These are phyloP conservation scores for Podospora anserina DNA, from an alignment of 495 filamentous ascomycete species.

Conservation along the genomic window DNA sequence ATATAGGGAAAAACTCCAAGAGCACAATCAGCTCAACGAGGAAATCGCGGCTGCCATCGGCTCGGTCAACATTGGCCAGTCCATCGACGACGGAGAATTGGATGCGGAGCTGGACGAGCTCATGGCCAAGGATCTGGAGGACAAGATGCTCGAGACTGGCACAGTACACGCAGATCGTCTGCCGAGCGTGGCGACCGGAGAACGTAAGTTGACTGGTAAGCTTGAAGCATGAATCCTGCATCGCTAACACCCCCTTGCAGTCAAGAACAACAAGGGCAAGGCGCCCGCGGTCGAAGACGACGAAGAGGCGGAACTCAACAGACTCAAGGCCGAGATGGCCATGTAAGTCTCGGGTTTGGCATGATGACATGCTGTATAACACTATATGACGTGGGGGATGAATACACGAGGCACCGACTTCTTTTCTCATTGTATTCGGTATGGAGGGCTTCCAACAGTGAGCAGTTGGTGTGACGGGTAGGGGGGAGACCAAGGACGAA, in stretches of 20 bases:
- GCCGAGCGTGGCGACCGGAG: conserved; percentile 67
- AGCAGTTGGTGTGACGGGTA: not conserved
- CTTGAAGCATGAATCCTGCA: not conserved
- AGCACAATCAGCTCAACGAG: conserved; percentile 87
- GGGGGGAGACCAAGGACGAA: not conserved
- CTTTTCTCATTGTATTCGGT: not conserved
- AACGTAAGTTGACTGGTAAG: conserved; percentile 60
- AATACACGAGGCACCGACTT: conserved; percentile 1
- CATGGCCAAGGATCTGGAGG: conserved; percentile 83
- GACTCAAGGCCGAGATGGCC: conserved; percentile 95
- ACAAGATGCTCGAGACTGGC: conserved; percentile 89
- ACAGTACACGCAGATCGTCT: conserved; percentile 65
- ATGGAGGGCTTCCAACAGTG: not conserved
- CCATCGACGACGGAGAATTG: conserved; percentile 82
- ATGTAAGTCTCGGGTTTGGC: conserved; percentile 56
- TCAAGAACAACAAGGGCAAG: conserved; percentile 64
- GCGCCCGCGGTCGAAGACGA: conserved; percentile 69
- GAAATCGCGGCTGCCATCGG: conserved; percentile 88
- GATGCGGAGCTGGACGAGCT: conserved; percentile 72
- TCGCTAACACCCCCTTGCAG: conserved; percentile 39
- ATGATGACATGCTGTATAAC: conserved; percentile 1
- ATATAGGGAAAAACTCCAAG: conserved; percentile 81
- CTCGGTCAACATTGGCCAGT: conserved; percentile 62
- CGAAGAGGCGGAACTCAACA: conserved; percentile 92
- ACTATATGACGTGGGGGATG: conserved; percentile 8